Evolutionary conservation across 2,329 filamentous ascomycete genomes (phyloP).

Genomic region (Fusarium keratoplasticum): DNA sequence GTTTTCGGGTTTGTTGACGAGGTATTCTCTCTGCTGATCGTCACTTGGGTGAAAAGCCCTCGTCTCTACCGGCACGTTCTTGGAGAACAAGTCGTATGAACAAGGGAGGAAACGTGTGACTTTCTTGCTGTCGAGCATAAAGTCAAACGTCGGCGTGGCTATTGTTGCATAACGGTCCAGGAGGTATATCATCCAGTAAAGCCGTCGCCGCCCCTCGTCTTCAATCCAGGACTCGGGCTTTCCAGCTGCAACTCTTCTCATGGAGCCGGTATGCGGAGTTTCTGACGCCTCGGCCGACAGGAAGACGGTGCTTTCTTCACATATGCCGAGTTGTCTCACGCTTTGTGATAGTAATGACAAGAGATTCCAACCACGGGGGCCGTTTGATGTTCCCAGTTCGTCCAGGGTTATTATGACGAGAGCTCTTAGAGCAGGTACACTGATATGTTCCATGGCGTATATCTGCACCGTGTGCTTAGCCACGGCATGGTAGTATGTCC

Average conservation of each 20-base stretch:
- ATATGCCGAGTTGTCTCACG: conserved; percentile 53
- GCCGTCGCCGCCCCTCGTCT: conserved; percentile 55
- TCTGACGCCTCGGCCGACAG: conserved; percentile 49
- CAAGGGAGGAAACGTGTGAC: conserved; percentile 57
- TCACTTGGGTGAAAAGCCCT: conserved; percentile 44
- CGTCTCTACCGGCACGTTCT: conserved; percentile 57
- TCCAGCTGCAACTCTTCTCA: conserved; percentile 49
- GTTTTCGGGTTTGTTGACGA: conserved; percentile 55
- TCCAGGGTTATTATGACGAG: conserved; percentile 57
- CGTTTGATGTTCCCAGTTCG: conserved; percentile 56
- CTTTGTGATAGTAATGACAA: conserved; percentile 54
- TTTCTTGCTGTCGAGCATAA: conserved; percentile 53
- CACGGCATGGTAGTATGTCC: conserved; percentile 52
- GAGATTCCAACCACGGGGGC: conserved; percentile 57
- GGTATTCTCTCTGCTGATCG: conserved; percentile 44
- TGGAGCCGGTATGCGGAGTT: conserved; percentile 49
- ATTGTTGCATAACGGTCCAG: conserved; percentile 58
- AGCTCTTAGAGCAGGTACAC: conserved; percentile 53
- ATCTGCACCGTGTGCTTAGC: conserved; percentile 55
- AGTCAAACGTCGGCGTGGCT: conserved; percentile 55
- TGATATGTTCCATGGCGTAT: conserved; percentile 57
- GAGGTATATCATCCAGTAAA: conserved; percentile 60
- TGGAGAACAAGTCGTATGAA: conserved; percentile 58
- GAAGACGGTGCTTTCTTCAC: conserved; percentile 54
- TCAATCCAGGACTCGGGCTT: conserved; percentile 58